Percentiles rank a stretch among this genome's conserved stretches.
Conservation (phyloP, 768 basidiomycete species). For the Harrya chromipes region DNA sequence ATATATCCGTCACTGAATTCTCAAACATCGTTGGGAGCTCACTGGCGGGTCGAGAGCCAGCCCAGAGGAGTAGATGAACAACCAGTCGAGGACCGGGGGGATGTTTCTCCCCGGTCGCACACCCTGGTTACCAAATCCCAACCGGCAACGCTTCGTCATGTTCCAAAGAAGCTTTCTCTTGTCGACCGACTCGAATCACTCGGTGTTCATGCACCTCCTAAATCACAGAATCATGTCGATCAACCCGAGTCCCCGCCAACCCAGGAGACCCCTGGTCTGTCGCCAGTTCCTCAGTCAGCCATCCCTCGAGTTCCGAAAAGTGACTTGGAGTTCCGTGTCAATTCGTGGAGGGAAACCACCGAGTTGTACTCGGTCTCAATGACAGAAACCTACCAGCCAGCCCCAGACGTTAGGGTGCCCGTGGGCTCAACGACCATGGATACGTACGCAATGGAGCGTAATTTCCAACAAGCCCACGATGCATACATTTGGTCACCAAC, state of each 20-base stretch:
- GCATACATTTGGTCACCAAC: slow-evolving; percentile 68
- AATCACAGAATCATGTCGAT: slow-evolving; percentile 9
- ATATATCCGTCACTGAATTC: slow-evolving; percentile 38
- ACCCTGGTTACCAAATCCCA: slow-evolving; percentile 15
- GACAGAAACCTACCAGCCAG: slow-evolving; percentile 30
- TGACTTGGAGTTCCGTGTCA: slow-evolving; percentile 55
- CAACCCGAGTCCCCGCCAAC: slow-evolving; percentile 18
- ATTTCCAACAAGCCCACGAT: slow-evolving; percentile 34
- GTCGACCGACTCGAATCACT: slow-evolving; percentile 57
- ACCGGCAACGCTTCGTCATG: slow-evolving; percentile 42
- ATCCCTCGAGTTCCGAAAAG: slow-evolving; percentile 51
- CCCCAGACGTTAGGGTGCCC: slow-evolving; percentile 9
- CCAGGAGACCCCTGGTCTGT: slow-evolving; percentile 39
- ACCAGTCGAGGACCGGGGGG: slow-evolving; percentile 34
- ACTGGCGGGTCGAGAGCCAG: slow-evolving; percentile 52
- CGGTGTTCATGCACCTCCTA: slow-evolving; percentile 38
- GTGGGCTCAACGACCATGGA: slow-evolving; percentile 20
- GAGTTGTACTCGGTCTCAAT: slow-evolving; percentile 47
- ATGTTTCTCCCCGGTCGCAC: slow-evolving; percentile 21
- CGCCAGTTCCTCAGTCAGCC: slow-evolving; percentile 62
- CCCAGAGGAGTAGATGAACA: slow-evolving; percentile 43
- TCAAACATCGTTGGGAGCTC: slow-evolving; percentile 37
- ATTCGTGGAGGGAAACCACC: slow-evolving; percentile 64
- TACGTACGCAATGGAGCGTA: slow-evolving; percentile 18
- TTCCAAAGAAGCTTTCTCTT: slow-evolving; percentile 66